Evolutionary conservation across 768 basidiomycete species (phyloP).

Genomic region (Leccinellum luteum): DNA sequence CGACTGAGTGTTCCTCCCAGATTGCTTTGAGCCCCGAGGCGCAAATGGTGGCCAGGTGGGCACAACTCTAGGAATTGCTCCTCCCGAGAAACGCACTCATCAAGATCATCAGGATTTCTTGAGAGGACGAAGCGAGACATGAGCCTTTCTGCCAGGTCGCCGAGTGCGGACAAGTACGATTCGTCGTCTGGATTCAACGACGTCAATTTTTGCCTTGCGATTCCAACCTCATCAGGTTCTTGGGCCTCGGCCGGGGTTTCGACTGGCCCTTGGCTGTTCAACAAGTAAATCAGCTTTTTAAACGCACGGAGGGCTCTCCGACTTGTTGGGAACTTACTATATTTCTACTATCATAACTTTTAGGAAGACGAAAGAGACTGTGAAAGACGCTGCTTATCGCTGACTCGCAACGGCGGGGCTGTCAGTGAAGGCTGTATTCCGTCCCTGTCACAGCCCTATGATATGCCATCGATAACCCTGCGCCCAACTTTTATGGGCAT

Average conservation of each 20-base stretch:
- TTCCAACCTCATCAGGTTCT: slow-evolving; percentile 8
- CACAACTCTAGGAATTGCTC: slow-evolving; percentile 20
- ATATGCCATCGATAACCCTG: no score
- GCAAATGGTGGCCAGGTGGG: slow-evolving; percentile 19
- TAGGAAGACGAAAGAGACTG: neutral
- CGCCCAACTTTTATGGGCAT: no score
- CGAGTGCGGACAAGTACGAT: slow-evolving; percentile 10
- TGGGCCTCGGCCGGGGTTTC: neutral
- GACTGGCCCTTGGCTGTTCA: neutral
- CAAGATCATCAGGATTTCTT: slow-evolving; percentile 23
- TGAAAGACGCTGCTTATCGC: neutral
- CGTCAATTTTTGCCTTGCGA: slow-evolving; percentile 9
- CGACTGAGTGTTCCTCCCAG: slow-evolving; percentile 15
- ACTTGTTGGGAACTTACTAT: neutral
- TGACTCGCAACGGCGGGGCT: neutral
- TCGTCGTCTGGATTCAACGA: slow-evolving; percentile 5
- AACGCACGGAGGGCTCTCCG: neutral
- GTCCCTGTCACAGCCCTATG: neutral
- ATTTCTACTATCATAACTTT: slow-evolving; percentile 3
- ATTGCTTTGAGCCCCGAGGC: slow-evolving; percentile 13
- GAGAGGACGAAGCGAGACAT: slow-evolving; percentile 22
- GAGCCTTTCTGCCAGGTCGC: slow-evolving; percentile 9
- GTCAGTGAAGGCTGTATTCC: neutral
- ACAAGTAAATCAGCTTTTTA: neutral
- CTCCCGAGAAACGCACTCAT: slow-evolving; percentile 20